phyloP scores from a whole-genome alignment of 345 rosid genomes.

The Salix brachista region DNA sequence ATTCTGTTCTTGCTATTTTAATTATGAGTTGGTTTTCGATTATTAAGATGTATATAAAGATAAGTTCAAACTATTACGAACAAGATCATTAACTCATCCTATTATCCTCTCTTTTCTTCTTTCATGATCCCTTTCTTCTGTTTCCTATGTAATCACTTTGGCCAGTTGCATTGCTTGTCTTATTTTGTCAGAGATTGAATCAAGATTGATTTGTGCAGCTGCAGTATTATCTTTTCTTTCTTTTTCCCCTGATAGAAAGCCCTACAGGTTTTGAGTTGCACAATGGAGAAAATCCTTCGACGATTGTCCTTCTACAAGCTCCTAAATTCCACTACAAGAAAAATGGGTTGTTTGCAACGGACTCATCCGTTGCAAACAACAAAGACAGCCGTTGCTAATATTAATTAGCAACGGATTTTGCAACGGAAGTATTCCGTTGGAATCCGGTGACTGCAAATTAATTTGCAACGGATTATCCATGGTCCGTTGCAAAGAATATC shows the following conservation, averaged over 20 bases:
- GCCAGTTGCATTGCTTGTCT: not conserved
- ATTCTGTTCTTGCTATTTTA: not conserved
- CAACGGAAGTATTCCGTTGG: no score
- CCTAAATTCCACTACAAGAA: not conserved
- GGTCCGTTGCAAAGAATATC: no score
- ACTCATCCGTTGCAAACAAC: no score
- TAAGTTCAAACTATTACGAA: not conserved
- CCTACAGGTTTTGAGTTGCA: not conserved
- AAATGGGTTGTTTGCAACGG: no score
- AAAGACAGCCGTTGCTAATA: no score
- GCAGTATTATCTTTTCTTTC: no score
- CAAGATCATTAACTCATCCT: not conserved
- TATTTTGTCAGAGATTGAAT: not conserved
- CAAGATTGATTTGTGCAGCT: not conserved
- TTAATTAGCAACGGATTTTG: no score
- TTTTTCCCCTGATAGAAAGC: not conserved
- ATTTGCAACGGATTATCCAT: no score
- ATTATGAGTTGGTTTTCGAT: not conserved
- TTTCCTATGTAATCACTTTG: not conserved
- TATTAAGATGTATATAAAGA: conserved; percentile 6
- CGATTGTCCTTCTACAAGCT: not conserved
- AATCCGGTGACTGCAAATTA: no score
- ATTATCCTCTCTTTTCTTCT: not conserved
- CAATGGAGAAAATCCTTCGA: not conserved
- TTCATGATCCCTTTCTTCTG: not conserved